phyloP scores from a whole-genome alignment of 768 basidiomycete species.

The Amanita thiersii region DNA sequence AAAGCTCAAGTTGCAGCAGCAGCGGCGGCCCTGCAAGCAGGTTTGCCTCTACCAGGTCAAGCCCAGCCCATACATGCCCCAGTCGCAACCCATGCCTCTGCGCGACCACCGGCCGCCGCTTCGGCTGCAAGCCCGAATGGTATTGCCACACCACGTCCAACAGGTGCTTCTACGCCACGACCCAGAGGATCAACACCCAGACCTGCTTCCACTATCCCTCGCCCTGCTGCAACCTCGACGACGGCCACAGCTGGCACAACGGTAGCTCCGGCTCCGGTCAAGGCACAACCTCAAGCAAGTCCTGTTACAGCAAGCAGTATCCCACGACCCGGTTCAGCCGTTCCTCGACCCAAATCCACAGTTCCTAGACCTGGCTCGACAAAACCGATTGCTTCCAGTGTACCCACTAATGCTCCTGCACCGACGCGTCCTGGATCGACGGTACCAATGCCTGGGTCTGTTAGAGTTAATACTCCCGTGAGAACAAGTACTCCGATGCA shows the following conservation, averaged over 20 bases:
- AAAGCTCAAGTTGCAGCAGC: slow-evolving; percentile 33
- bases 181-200: slow-evolving; percentile 25
- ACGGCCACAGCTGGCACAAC: slow-evolving; percentile 5
- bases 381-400: slow-evolving; percentile 11
- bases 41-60: slow-evolving; percentile 1
- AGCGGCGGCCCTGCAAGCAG: slow-evolving; percentile 5
- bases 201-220: slow-evolving; percentile 20
- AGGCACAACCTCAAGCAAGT: slow-evolving; percentile 13
- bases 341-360: slow-evolving; percentile 21
- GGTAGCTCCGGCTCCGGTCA: slow-evolving; percentile 13
- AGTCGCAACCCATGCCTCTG: slow-evolving; percentile 21
- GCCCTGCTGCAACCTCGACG: slow-evolving; percentile 19
- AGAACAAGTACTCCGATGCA: slow-evolving; percentile 24
- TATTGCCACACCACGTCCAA: slow-evolving; percentile 13
- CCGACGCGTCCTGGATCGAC: not conserved
- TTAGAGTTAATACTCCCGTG: slow-evolving; percentile 15
- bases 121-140: slow-evolving; percentile 7
- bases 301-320: slow-evolving; percentile 16
- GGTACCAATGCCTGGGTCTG: slow-evolving; percentile 1
- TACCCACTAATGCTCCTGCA: slow-evolving; percentile 11
- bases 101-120: slow-evolving; percentile 15
- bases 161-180: slow-evolving; percentile 19
- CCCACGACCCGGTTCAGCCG: slow-evolving; percentile 19
- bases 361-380: slow-evolving; percentile 22
- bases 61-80: slow-evolving; percentile 21